Evolutionary conservation across 345 rosid genomes (phyloP), one percentile per base, ranked within the genome.

Genomic region (rapeseed (Brassica napus)): DNA sequence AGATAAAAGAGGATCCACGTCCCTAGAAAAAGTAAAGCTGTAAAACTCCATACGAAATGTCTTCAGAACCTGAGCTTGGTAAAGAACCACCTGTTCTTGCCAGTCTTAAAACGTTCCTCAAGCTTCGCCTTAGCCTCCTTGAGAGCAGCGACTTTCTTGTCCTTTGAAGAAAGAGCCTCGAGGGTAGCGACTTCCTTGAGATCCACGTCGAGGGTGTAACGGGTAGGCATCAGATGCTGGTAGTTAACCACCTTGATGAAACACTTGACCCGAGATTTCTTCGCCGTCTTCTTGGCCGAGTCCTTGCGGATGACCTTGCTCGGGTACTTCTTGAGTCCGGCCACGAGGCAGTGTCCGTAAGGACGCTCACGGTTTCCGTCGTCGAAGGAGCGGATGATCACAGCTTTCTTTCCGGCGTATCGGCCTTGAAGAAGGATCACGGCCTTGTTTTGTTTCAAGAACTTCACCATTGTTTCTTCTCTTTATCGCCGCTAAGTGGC

Each of bases 81-180:
- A 24, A 87, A 87, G 79, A 86, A 87, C 91, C 91, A 87, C 60
- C 91, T 83, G 85, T 87, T 87, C 79, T 87, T 87, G 0, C 90
- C 90, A 0, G 90, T 86, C 77, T 87, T 87, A 80, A 87, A 87
- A 80, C 90, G 74, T 72, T 87, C 90, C 82, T 87, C 90, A 44
- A 87, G 76, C 84, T 81, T 81, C n/a, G 80, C 82, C 81, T 87
- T 87, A 4, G 87, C 84, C 5, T 83, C 89, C 86, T 87, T 87
- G 14, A 78, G 80, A 59, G 89, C 82, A 1, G 77, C 44, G 0
- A 87, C 87, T 85, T 87, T 87, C 84, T 86, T 84, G 73, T 87
- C 90, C 80, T 83, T 86, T 2, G 72, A 63, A 73, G 77, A 82
- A 28, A 87, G 81, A 4, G 75, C 73, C n/a, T 87, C 89, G 11